These are phyloP conservation scores for Francoa sonchifolia DNA, from an alignment of 441 rosid genomes.

Conservation along the genomic window DNA sequence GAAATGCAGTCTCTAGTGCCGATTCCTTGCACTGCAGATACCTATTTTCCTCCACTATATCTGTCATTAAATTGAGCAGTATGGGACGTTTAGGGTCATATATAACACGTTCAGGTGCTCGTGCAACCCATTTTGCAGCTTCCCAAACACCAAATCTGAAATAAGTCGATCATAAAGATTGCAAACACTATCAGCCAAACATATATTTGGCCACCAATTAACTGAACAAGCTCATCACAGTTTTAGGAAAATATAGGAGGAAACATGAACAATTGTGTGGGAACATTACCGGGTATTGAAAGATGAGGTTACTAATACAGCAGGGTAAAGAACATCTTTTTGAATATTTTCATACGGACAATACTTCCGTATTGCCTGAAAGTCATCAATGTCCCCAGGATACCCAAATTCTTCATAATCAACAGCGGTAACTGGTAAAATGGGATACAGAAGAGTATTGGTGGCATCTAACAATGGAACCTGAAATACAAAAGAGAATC, in stretches of 20 bases:
- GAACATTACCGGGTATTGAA: conserved; percentile 58
- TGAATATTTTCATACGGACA: conserved; percentile 86
- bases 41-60: conserved; percentile 80
- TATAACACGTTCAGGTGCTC: conserved; percentile 58
- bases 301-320: conserved; percentile 69
- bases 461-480: conserved; percentile 92
- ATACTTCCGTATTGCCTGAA: conserved; percentile 54
- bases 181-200: not conserved
- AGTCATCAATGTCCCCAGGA: conserved; percentile 70
- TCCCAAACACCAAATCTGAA: conserved; percentile 96
- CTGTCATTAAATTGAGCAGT: conserved; percentile 56
- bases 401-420: conserved; percentile 92
- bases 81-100: conserved; percentile 55
- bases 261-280: not conserved
- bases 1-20: conserved; percentile 72
- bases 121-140: conserved; percentile 90
- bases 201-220: too few species aligned
- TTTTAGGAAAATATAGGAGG: not conserved
- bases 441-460: conserved; percentile 66
- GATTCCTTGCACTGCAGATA: conserved; percentile 74
- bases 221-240: not conserved
- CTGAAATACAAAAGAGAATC: conserved; percentile 21
- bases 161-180: conserved; percentile 7
- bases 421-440: conserved; percentile 60
- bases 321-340: conserved; percentile 60